Conservation (phyloP, 345 rosid genomes). For the Heritiera littoralis region DNA sequence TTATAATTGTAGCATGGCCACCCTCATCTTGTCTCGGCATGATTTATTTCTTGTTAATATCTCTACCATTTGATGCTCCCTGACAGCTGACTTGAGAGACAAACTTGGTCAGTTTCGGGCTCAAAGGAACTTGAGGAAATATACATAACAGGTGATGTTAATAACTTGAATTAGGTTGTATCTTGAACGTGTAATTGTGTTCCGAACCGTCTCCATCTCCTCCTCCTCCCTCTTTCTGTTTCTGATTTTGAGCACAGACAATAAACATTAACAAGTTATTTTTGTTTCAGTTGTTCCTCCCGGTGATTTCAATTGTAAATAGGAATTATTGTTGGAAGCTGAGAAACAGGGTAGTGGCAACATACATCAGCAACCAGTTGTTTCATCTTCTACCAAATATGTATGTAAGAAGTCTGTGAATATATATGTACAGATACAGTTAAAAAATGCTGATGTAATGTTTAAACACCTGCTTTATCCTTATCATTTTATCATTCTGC, state of each 20-base stretch:
- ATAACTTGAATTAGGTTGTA: not conserved
- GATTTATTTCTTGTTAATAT: not conserved
- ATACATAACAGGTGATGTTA: conserved; percentile 53
- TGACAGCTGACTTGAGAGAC: conserved; percentile 94
- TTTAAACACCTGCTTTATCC: no score
- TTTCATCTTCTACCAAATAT: conserved; percentile 21
- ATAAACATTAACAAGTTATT: not conserved
- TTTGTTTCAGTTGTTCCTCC: conserved; percentile 22
- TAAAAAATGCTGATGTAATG: no score
- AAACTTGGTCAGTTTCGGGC: conserved; percentile 85
- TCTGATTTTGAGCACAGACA: not conserved
- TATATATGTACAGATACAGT: conserved; percentile 41
- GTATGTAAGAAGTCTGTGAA: conserved; percentile 40
- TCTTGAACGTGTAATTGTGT: not conserved
- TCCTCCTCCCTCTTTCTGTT: not conserved
- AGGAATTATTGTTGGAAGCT: conserved; percentile 43
- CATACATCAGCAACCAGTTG: conserved; percentile 3
- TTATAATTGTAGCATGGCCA: not conserved
- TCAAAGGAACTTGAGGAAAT: conserved; percentile 71
- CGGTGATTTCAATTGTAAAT: conserved; percentile 38
- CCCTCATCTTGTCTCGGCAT: not conserved
- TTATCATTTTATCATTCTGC: no score
- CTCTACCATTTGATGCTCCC: not conserved
- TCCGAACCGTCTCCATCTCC: not conserved
- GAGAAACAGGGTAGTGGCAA: conserved; percentile 11